Evolutionary conservation across 768 basidiomycete genomes (phyloP), one percentile per base, ranked within the genome.

Genomic region (Hydnomerulius pinastri): DNA sequence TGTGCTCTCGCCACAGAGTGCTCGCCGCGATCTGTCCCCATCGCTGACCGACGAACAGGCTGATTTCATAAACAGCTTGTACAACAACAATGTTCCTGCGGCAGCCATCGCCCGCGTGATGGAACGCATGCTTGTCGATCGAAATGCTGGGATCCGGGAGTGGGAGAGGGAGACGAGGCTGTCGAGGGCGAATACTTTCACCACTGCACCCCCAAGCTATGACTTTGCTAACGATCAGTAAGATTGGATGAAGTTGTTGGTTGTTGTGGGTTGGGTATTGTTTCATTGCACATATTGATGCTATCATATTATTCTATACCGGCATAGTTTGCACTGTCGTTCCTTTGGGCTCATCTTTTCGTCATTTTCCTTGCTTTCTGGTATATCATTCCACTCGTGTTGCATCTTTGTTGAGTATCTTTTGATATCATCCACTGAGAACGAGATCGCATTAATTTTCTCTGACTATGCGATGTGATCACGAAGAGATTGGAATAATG

Each of bases 1-100:
- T 13, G 27, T n/a, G 4, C 36, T 29, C 36, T 36, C 20, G 10
- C 12, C 41, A 6, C 28, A 44, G 4, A 29, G 6, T 33, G 32
- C 36, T 8, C 41, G 36, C 3, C 57, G 35, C 18, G 52, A 50
- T 15, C 18, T 35, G 27, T 51, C 52, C 13, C 59, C 50, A 4
- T 37, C 45, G 28, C 46, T 64, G 33, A 64, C 55, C 4, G 63
- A 63, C 44, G 57, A 59, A 40, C 59, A 64, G 13, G 63, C 61
- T 9, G 62, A 64, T 29, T 61, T 64, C 28, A 56, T 62, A 43
- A 57, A 59, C 21, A 51, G 49, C 23, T 37, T 64, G 17, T 51
- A 62, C 43, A 60, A 37, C 5, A 64, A 53, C 28, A 58, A 65
- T 3, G 48, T 65, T 5, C 58, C 56, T 20, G 60, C 58, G 9